Evolutionary conservation across 2,329 filamentous ascomycete species (phyloP), one percentile per base, ranked within the genome.

Genomic region (Huntiella moniliformis): DNA sequence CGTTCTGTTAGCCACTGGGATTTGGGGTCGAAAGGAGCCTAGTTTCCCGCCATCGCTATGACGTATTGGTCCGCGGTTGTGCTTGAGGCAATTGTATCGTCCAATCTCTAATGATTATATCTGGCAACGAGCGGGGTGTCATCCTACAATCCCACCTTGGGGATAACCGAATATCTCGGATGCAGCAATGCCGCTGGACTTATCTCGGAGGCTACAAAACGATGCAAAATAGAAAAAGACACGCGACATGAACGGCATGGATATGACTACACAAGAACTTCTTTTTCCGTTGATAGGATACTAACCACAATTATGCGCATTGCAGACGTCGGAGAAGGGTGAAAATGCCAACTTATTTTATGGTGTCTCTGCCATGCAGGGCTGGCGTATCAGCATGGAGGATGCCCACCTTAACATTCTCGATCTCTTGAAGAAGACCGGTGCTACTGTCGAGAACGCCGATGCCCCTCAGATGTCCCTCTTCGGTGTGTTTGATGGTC

Each of bases 341-440:
- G 79, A 85, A 67, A 87, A 96, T 82, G 86, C 93, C 54, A 79
- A 84, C 60, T 77, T 94, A 60, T 66, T 91, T 60, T 98, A 83
- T 64, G 91, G 91, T 60, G 78, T 96, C 54, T 98, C 91, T 54
- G 86, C 86, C 65, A 98, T 98, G 91, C 91, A 98, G 67, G 91
- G 91, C 70, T 98, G 91, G 91, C 82, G 91, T 67, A 96, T 98
- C 67, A 94, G 84, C 70, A 98, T 98, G 91, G 91, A 98, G 64
- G 91, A 98, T 62, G 79, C 91, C 52, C 91, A 98, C 67, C 84
- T 83, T 51, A 74, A 82, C 47, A 68, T 96, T 44, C 81, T 98
- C 60, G 84, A 96, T 63, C 76, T 96, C 54, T 40, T 47, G 31
- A 38, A 47, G 32, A 37, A 42, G 7, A 47, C 45, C 13, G 45